phyloP scores from a whole-genome alignment of 2,329 filamentous ascomycete genomes.

The Aspergillus pseudoterreus region DNA sequence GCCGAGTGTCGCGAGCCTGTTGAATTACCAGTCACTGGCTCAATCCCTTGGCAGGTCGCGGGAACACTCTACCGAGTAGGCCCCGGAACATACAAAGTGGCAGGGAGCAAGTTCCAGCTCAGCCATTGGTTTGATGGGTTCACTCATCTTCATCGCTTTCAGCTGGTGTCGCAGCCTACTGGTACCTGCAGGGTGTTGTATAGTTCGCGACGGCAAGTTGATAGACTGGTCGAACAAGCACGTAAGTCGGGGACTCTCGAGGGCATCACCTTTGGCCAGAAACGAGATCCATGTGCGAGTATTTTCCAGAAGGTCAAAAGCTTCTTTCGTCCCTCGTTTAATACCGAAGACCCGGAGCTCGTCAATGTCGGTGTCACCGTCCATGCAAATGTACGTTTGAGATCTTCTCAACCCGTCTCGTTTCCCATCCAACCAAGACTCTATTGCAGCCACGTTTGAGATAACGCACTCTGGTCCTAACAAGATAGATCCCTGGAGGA shows the following conservation, averaged over 20 bases:
- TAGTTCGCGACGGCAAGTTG: slow-evolving; percentile 63
- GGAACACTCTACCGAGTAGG: slow-evolving; percentile 71
- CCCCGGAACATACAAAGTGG: slow-evolving; percentile 60
- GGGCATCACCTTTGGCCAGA: slow-evolving; percentile 64
- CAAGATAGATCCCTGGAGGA: too few relatives aligned
- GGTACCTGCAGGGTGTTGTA: slow-evolving; percentile 54
- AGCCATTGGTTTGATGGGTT: slow-evolving; percentile 79
- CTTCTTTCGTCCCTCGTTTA: slow-evolving; percentile 2
- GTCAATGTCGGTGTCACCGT: slow-evolving; percentile 63
- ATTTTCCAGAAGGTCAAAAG: slow-evolving; percentile 62
- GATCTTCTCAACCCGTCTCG: too few relatives aligned
- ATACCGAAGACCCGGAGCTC: slow-evolving; percentile 55
- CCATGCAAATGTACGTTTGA: slow-evolving; percentile 48
- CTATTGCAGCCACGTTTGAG: too few relatives aligned
- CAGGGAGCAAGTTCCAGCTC: slow-evolving; percentile 51
- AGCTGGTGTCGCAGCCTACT: slow-evolving; percentile 50
- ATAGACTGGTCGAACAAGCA: slow-evolving; percentile 59
- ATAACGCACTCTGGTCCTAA: too few relatives aligned
- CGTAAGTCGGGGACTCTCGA: slow-evolving; percentile 55
- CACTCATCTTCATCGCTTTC: slow-evolving; percentile 63
- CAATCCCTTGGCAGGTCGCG: slow-evolving; percentile 65
- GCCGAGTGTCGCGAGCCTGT: slow-evolving; percentile 63
- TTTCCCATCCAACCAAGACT: too few relatives aligned
- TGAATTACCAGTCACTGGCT: slow-evolving; percentile 58
- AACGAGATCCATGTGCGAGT: slow-evolving; percentile 68